Percentiles rank a stretch among this genome's conserved stretches.
phyloP scores from a whole-genome alignment of 768 basidiomycete genomes.

The Cantharellus anzutake region DNA sequence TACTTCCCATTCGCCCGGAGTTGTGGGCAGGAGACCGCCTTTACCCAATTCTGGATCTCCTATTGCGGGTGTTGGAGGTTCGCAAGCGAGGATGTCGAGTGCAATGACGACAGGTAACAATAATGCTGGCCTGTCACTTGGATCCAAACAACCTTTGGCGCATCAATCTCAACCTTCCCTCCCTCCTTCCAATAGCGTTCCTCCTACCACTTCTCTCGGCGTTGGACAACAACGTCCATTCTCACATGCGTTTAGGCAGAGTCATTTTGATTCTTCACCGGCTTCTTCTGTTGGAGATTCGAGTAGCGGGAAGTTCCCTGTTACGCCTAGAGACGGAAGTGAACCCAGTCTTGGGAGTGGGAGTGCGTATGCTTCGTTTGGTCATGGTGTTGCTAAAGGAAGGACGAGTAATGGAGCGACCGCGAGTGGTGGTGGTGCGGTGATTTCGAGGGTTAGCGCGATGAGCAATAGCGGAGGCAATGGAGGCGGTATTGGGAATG shows the following conservation, averaged over 20 bases:
- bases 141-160: too few species aligned
- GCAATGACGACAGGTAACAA: too few species aligned
- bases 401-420: constrained; percentile 2
- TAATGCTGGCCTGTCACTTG: too few species aligned
- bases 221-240: neutral
- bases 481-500: neutral
- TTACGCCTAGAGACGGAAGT: constrained; percentile 65
- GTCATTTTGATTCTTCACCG: neutral
- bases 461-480: neutral
- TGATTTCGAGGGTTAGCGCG: neutral
- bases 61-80: too few species aligned
- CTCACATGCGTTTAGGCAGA: neutral
- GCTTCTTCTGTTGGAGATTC: constrained; percentile 20
- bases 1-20: too few species aligned
- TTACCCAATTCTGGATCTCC: too few species aligned
- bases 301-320: constrained; percentile 53
- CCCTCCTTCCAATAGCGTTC: too few species aligned
- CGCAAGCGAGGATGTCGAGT: too few species aligned
- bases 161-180: too few species aligned
- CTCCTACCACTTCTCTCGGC: neutral
- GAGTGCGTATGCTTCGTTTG: constrained; percentile 1
- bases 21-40: too few species aligned
- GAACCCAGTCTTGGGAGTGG: constrained; percentile 19
- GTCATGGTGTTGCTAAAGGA: neutral
- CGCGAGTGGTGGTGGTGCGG: constrained; percentile 7